phyloP scores from a whole-genome alignment of 108 stramenopile genomes.

The Aurantiochytrium sp. region DNA sequence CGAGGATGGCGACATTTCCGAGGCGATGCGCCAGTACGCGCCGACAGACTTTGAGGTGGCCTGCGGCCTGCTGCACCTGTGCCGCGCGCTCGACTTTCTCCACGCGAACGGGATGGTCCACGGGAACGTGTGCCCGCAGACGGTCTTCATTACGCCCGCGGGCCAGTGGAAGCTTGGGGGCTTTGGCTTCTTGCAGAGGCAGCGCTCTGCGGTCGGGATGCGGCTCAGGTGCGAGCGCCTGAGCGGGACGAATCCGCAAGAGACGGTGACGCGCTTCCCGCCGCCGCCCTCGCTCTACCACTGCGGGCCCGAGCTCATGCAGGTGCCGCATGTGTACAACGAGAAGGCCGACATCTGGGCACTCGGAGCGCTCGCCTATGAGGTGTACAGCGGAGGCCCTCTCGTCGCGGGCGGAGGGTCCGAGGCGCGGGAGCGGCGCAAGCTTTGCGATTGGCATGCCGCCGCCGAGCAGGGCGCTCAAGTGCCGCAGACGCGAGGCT shows the following conservation, averaged over 20 bases:
- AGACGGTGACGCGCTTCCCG: background rate
- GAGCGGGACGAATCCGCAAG: background rate
- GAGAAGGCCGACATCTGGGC: background rate
- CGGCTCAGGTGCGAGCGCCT: background rate
- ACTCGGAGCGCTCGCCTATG: background rate
- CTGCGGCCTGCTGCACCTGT: background rate
- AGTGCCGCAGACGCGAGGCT: too few species aligned
- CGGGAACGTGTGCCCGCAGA: background rate
- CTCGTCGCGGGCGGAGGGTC: background rate
- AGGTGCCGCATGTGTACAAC: background rate
- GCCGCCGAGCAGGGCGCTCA: background rate
- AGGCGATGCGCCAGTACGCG: background rate
- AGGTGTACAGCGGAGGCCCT: background rate
- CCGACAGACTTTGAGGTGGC: background rate
- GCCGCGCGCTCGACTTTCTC: background rate
- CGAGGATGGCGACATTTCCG: background rate
- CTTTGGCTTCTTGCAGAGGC: background rate
- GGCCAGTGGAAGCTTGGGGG: slow-evolving; percentile 14
- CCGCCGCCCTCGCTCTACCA: background rate
- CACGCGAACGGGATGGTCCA: slow-evolving; percentile 19
- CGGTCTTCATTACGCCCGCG: background rate
- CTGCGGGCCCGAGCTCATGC: background rate
- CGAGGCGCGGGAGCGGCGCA: background rate
- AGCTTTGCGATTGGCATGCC: background rate
- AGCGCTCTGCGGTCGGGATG: background rate